Percentiles rank a stretch among this genome's conserved stretches.
phyloP scores from a whole-genome alignment of 805 yeast genomes.

The Candida multigemmis region DNA sequence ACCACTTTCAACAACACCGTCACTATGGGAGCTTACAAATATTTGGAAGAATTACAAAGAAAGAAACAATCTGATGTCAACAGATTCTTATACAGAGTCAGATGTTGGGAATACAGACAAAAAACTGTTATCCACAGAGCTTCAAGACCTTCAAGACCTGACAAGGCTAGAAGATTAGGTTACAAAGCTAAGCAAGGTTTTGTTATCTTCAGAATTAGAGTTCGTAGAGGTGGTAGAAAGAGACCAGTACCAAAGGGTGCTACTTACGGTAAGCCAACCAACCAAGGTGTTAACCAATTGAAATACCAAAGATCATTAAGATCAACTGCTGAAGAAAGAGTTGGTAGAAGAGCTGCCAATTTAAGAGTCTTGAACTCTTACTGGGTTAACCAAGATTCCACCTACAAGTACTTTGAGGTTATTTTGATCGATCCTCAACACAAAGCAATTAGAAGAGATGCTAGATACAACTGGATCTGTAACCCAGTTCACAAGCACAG shows the following conservation, averaged over 20 bases:
- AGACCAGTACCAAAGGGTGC: slow-evolving; percentile 99
- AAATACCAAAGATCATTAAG: slow-evolving; percentile 98
- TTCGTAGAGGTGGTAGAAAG: slow-evolving; percentile 99
- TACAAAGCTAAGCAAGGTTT: slow-evolving; percentile 99
- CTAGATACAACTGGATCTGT: slow-evolving; percentile 99
- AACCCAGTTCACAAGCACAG: slow-evolving; percentile 99
- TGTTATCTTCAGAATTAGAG: slow-evolving; percentile 97
- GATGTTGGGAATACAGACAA: slow-evolving; percentile 99
- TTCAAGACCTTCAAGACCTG: slow-evolving; percentile 97
- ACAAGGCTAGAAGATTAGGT: slow-evolving; percentile 99
- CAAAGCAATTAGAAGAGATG: slow-evolving; percentile 97
- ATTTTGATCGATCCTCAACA: slow-evolving; percentile 96
- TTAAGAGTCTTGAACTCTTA: slow-evolving; percentile 98
- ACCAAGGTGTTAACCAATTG: slow-evolving; percentile 99
- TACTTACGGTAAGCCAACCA: slow-evolving; percentile 99
- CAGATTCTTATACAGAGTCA: slow-evolving; percentile 98
- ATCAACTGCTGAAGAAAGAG: slow-evolving; percentile 99
- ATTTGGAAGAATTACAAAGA: slow-evolving; percentile 98
- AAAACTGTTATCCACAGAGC: slow-evolving; percentile 98
- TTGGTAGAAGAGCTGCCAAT: slow-evolving; percentile 98
- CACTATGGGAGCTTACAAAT: slow-evolving; percentile 99
- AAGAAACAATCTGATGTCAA: slow-evolving; percentile 99
- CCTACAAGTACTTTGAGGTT: slow-evolving; percentile 98
- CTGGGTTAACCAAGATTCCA: slow-evolving; percentile 99
- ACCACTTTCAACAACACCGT: too few species aligned